These are phyloP conservation scores for Taphrina confusa DNA, from an alignment of 1,139 yeast genomes.

Conservation along the genomic window DNA sequence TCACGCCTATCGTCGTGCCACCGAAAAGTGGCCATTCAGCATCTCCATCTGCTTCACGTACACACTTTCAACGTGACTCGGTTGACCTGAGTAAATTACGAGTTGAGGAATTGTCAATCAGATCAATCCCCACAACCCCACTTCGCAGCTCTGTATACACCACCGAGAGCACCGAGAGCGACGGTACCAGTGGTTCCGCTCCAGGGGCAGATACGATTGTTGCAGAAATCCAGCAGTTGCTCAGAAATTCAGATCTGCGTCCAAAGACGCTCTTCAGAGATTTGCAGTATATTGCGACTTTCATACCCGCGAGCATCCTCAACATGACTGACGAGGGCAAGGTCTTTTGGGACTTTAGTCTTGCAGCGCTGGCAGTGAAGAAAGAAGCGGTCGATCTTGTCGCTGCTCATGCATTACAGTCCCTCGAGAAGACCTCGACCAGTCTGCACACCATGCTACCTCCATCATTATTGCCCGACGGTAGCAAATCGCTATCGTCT, in stretches of 20 bases:
- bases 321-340: conserved; percentile 34
- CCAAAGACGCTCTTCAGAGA: conserved; percentile 32
- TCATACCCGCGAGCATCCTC: conserved; percentile 24
- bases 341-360: conserved; percentile 33
- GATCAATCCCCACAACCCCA: conserved; percentile 1
- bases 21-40: background rate
- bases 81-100: background rate
- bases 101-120: background rate
- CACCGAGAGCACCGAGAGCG: background rate
- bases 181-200: background rate
- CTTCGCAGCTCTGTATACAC: background rate
- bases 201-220: conserved; percentile 28
- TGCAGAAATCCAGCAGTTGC: conserved; percentile 22
- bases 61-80: background rate
- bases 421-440: background rate
- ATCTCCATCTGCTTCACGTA: background rate
- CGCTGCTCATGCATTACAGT: background rate
- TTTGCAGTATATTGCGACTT: conserved; percentile 27
- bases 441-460: background rate
- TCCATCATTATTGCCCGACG: background rate
- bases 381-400: conserved; percentile 16
- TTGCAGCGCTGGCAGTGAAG: conserved; percentile 21
- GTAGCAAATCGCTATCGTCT: background rate
- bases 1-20: background rate
- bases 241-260: conserved; percentile 5